Conservation (phyloP, 1,284 basidiomycete species). For the Volvariella surrecta region DNA sequence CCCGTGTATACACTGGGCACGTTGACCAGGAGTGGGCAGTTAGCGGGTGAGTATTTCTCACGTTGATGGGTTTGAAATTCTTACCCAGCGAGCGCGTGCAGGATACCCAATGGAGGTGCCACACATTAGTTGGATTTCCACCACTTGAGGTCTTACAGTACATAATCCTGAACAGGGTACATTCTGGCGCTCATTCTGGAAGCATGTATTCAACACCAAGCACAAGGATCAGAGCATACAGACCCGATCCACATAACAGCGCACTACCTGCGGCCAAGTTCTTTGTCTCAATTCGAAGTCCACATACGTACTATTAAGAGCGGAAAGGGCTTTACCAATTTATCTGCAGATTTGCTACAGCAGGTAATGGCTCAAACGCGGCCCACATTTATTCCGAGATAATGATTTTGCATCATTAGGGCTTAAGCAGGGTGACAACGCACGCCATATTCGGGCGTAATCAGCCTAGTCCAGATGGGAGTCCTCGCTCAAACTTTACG, state of each 20-base stretch:
- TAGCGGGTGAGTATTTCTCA: slow-evolving; percentile 26
- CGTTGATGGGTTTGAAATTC: background rate
- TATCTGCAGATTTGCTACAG: slow-evolving; percentile 48
- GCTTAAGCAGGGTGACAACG: slow-evolving; percentile 33
- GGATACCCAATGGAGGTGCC: slow-evolving; percentile 48
- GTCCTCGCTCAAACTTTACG: slow-evolving; percentile 16
- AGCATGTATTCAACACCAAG: slow-evolving; percentile 43
- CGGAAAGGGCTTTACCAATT: slow-evolving; percentile 43
- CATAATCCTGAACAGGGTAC: slow-evolving; percentile 35
- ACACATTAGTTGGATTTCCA: background rate
- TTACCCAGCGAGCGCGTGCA: slow-evolving; percentile 12
- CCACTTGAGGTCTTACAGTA: background rate
- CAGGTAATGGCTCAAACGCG: slow-evolving; percentile 20
- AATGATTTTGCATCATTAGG: slow-evolving; percentile 21
- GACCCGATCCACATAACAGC: slow-evolving; percentile 54
- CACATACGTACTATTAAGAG: slow-evolving; percentile 34
- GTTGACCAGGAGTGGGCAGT: slow-evolving; percentile 37
- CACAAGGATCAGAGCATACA: slow-evolving; percentile 27
- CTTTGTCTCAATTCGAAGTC: slow-evolving; percentile 32
- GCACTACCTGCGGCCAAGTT: slow-evolving; percentile 42
- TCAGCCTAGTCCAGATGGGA: slow-evolving; percentile 19
- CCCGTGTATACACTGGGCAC: slow-evolving; percentile 26
- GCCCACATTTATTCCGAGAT: slow-evolving; percentile 3
- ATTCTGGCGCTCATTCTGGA: slow-evolving; percentile 44
- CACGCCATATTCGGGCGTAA: slow-evolving; percentile 52